Evolutionary conservation across 176 grass and related monocot genomes (phyloP), one percentile per base, ranked within the genome.

Genomic region (Carex myosuroides): DNA sequence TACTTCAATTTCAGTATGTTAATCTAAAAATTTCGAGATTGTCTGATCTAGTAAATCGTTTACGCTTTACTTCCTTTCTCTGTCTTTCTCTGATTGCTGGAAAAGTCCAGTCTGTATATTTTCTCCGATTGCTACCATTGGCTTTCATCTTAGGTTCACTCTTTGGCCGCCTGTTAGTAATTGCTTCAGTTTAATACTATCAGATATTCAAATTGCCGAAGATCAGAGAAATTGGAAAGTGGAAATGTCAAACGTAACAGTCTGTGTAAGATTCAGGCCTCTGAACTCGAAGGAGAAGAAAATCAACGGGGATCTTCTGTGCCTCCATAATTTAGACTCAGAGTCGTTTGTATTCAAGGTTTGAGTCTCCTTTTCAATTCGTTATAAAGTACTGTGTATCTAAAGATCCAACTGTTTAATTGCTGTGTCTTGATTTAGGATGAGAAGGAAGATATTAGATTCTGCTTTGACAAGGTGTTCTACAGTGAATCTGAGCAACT

Each of bases 381-480:
- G 62, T 58, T 88, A 50, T 35, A 35, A 30, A 30, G 6, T 60
- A 52, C 21, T 71, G 35, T 26, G 33, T 8, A 64, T 80, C n/a
- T 44, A 48, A 59, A 72, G 7, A 17, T n/a, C 82, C 50, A 77
- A 77, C 44, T 84, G 82, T 39, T 92, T 52, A 79, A 13, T 72
- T 83, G 18, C 13, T 84, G 14, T 16, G 1, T 57, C 42, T 73
- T 79, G 12, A 56, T 52, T 84, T 42, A 97, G 94, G 90, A 92
- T 85, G 92, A 94, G 87, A 92, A 91, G 70, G 94, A 92, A 21
- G 90, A 97, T 77, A 65, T 68, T n/a, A 80, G 84, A 79, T 97
- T 94, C 86, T 89, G 83, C 83, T 97, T 94, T 82, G 94, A 97
- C 64, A 90, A 68, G 80, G 94, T 97, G 57, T 94, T 97, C 83